A percentile compares a stretch with the other conserved stretches of the same genome.
phyloP scores from a whole-genome alignment of 345 rosid genomes.

The Salix suchowensis region DNA sequence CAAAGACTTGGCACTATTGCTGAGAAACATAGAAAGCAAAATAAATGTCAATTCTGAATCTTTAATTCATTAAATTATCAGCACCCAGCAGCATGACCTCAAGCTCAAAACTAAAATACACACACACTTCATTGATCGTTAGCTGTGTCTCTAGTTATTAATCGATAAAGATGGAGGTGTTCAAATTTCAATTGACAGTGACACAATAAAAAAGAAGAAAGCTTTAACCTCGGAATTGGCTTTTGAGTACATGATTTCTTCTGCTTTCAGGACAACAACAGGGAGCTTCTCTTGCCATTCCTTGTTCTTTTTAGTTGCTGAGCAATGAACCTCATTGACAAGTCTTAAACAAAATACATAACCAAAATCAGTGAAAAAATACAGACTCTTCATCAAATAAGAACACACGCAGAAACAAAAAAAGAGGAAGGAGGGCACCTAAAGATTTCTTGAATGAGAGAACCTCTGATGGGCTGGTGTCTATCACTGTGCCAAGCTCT shows the following conservation, averaged over 20 bases:
- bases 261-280: slow-evolving; percentile 61
- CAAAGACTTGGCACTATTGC: background rate
- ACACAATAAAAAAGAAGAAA: background rate
- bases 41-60: background rate
- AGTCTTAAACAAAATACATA: slow-evolving; percentile 35
- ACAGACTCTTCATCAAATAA: background rate
- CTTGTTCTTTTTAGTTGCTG: slow-evolving; percentile 59
- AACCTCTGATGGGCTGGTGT: slow-evolving; percentile 71
- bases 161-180: background rate
- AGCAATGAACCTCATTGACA: slow-evolving; percentile 48
- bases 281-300: slow-evolving; percentile 80
- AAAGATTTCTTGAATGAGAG: slow-evolving; percentile 66
- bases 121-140: background rate
- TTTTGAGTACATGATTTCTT: slow-evolving; percentile 69
- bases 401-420: background rate
- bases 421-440: slow-evolving; percentile 27
- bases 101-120: background rate
- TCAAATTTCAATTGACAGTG: slow-evolving; percentile 3
- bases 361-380: background rate
- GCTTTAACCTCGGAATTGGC: slow-evolving; percentile 62
- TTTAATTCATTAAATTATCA: background rate
- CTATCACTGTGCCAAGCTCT: slow-evolving; percentile 81
- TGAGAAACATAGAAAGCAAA: background rate
- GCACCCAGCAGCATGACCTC: background rate
- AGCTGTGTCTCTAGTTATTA: background rate